A percentile compares a stretch with the other conserved stretches of the same genome.
These are phyloP conservation scores for Trametes sanguinea DNA, from an alignment of 768 basidiomycete species.

Conservation along the genomic window DNA sequence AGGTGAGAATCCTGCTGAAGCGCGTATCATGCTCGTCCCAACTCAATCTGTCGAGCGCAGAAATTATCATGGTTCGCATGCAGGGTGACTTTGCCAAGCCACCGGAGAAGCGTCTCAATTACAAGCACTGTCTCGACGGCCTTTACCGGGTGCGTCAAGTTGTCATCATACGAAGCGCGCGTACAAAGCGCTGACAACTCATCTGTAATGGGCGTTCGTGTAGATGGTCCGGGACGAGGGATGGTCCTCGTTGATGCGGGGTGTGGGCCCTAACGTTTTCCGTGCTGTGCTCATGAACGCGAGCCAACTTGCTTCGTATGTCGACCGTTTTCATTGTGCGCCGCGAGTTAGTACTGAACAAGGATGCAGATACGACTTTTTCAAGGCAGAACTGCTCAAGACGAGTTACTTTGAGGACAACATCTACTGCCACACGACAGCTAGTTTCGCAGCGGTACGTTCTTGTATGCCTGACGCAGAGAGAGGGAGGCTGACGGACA, in stretches of 20 bases:
- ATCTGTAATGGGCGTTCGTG: not conserved
- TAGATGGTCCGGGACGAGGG: conserved; percentile 92
- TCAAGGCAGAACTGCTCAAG: conserved; percentile 81
- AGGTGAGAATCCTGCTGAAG: conserved; percentile 43
- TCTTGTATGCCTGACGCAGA: not conserved
- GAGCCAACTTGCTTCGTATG: conserved; percentile 87
- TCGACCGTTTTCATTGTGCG: conserved; percentile 12
- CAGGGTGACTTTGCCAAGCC: conserved; percentile 92
- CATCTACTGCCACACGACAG: conserved; percentile 79
- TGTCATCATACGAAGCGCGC: not conserved
- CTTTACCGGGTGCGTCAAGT: conserved; percentile 62
- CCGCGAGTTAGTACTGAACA: not conserved
- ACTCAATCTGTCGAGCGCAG: conserved; percentile 14
- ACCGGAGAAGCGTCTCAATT: conserved; percentile 85
- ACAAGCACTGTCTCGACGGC: conserved; percentile 88
- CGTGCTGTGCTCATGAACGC: conserved; percentile 90
- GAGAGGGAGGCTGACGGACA: not conserved
- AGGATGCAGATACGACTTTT: conserved; percentile 76
- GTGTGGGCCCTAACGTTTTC: conserved; percentile 83
- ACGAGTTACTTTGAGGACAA: conserved; percentile 77
- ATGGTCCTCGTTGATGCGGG: conserved; percentile 68
- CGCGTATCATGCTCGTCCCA: not conserved
- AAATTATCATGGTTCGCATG: conserved; percentile 57
- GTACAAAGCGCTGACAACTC: not conserved
- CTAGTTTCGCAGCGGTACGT: conserved; percentile 80